Conservation (phyloP, 1,284 basidiomycete species). For the Pascua sp. region DNA sequence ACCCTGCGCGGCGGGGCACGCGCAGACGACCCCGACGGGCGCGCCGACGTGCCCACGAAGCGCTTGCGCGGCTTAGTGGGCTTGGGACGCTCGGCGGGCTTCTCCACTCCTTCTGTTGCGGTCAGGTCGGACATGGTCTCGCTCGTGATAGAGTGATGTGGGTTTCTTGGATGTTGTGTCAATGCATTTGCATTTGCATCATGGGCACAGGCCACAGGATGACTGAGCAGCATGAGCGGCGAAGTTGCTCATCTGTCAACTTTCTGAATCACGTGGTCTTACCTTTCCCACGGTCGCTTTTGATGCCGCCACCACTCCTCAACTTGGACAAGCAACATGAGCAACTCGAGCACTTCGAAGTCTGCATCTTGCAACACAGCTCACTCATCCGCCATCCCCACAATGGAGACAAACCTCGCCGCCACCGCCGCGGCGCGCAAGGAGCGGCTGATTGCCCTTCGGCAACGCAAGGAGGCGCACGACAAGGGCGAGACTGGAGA, state of each 20-base stretch:
- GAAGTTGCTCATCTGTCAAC: constrained; percentile 1
- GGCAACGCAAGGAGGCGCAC: constrained; percentile 69
- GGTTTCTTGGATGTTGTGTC: not conserved
- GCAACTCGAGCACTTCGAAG: not conserved
- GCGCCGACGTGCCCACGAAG: constrained; percentile 38
- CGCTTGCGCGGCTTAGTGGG: constrained; percentile 36
- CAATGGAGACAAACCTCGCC: constrained; percentile 67
- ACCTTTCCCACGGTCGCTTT: constrained; percentile 27
- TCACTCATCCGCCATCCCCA: constrained; percentile 7
- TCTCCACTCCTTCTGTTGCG: constrained; percentile 31
- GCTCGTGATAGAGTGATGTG: not conserved
- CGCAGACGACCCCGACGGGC: constrained; percentile 23
- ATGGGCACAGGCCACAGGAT: not conserved
- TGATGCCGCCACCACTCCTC: not conserved
- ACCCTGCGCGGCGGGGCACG: constrained; percentile 30
- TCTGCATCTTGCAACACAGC: not conserved
- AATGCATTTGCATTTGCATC: too few species aligned
- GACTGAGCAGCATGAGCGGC: not conserved
- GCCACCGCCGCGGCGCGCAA: constrained; percentile 82
- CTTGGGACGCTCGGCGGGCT: constrained; percentile 8
- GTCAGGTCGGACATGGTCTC: constrained; percentile 2
- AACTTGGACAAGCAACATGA: not conserved
- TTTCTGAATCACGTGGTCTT: constrained; percentile 13
- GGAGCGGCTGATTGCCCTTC: constrained; percentile 73
- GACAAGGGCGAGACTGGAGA: constrained; percentile 29